Percentiles rank a stretch among this genome's conserved stretches.
Evolutionary conservation across 768 basidiomycete species (phyloP).

Genomic region (Pleurotus sapidus): DNA sequence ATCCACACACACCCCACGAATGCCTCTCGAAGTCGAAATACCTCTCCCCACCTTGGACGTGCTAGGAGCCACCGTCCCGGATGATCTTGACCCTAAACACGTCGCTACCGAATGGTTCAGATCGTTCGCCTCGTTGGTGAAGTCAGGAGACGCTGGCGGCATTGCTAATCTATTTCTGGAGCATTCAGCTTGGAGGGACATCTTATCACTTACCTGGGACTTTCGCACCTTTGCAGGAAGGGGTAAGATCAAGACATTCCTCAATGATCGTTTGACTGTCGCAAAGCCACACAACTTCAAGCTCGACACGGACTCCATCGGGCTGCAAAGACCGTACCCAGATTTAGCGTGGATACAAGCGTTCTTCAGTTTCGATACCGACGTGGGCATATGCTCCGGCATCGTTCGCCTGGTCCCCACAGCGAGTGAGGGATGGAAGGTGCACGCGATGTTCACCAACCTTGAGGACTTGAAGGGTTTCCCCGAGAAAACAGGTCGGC

Average conservation of each 20-base stretch:
- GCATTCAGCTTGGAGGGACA: conserved; percentile 48
- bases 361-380: conserved; percentile 56
- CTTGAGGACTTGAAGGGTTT: conserved; percentile 52
- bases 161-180: conserved; percentile 19
- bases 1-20: too few relatives aligned
- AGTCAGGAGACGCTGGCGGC: conserved; percentile 12
- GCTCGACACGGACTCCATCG: conserved; percentile 24
- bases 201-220: conserved; percentile 50
- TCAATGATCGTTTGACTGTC: conserved; percentile 32
- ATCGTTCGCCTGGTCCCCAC: conserved; percentile 53
- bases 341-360: conserved; percentile 58
- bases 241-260: conserved; percentile 33
- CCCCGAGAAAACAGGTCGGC: conserved; percentile 46
- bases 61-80: conserved; percentile 18
- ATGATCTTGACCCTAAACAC: conserved; percentile 17
- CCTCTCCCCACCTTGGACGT: conserved; percentile 26
- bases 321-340: conserved; percentile 37
- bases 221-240: conserved; percentile 43
- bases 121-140: conserved; percentile 14
- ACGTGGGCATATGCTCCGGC: conserved; percentile 46
- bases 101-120: conserved; percentile 29
- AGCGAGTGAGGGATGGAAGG: conserved; percentile 48
- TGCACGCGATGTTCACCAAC: conserved; percentile 56
- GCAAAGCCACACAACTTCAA: conserved; percentile 26
- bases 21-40: too few relatives aligned